phyloP scores from a whole-genome alignment of 2,329 filamentous ascomycete genomes.

The Trichoderma afroharzianum region DNA sequence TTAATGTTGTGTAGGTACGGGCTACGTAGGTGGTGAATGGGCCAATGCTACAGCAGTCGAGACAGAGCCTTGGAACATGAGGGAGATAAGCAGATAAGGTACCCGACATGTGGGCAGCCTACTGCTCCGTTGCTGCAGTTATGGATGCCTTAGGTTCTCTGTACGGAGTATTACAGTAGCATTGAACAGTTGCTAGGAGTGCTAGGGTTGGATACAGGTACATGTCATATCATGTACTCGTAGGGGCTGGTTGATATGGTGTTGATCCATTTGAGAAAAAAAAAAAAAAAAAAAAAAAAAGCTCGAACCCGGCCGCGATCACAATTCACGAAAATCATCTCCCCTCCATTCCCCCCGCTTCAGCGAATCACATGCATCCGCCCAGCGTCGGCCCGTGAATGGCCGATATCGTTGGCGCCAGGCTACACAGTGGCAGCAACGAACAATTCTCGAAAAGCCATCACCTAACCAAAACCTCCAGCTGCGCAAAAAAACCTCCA shows the following conservation, averaged over 20 bases:
- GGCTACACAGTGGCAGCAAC: not conserved
- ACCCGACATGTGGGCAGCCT: not conserved
- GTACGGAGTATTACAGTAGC: not conserved
- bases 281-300: not conserved
- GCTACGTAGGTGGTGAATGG: not conserved
- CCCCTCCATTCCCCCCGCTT: not conserved
- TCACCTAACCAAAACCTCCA: slow-evolving; percentile 7
- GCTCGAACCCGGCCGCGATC: not conserved
- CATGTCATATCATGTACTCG: not conserved
- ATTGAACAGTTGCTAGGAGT: not conserved
- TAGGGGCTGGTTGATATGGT: not conserved
- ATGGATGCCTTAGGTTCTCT: not conserved
- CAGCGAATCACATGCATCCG: slow-evolving; percentile 18
- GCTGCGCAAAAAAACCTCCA: not conserved
- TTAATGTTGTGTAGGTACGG: not conserved
- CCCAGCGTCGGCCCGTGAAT: slow-evolving; percentile 22
- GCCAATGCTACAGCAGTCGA: not conserved
- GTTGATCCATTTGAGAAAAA: not conserved
- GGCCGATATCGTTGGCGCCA: slow-evolving; percentile 21
- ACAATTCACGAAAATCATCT: not conserved
- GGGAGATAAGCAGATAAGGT: not conserved
- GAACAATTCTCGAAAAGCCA: not conserved
- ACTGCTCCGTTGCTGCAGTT: not conserved
- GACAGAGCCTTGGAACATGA: not conserved
- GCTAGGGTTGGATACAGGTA: not conserved